Percentiles rank a stretch among this genome's conserved stretches.
These are phyloP conservation scores for Leucaena leucocephala DNA, from an alignment of 306 rosid genomes.

Conservation along the genomic window DNA sequence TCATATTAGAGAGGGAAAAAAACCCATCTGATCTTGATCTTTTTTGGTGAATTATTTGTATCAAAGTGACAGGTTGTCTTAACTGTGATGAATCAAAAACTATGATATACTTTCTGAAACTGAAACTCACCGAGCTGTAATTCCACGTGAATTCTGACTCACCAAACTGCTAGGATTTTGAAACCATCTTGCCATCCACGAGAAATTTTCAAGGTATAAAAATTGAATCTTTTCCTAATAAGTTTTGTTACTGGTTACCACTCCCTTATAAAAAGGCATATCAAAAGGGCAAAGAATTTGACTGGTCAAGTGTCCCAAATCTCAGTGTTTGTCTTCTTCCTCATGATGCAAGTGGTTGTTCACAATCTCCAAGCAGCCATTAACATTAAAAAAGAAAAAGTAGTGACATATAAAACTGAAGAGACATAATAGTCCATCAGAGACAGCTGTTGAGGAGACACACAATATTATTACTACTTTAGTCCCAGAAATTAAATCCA, in stretches of 20 bases:
- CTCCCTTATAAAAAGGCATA: background rate
- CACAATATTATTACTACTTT: slow-evolving; percentile 13
- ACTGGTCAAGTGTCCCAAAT: slow-evolving; percentile 30
- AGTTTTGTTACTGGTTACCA: background rate
- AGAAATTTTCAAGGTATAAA: background rate
- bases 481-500: background rate
- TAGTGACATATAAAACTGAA: background rate
- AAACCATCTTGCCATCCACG: background rate
- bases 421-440: background rate
- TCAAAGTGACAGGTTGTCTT: slow-evolving; percentile 7
- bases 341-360: slow-evolving; percentile 12
- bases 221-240: too few species aligned
- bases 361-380: slow-evolving; percentile 31
- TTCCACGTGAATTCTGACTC: slow-evolving; percentile 14
- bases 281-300: slow-evolving; percentile 8
- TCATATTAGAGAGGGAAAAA: background rate
- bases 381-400: background rate
- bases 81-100: slow-evolving; percentile 27
- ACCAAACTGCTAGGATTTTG: slow-evolving; percentile 16
- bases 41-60: slow-evolving; percentile 15
- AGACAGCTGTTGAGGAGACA: slow-evolving; percentile 15
- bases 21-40: slow-evolving; percentile 15
- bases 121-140: slow-evolving; percentile 21
- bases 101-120: slow-evolving; percentile 20
- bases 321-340: slow-evolving; percentile 30